phyloP scores from a whole-genome alignment of 108 stramenopile genomes.

The Fistulifera solaris region DNA sequence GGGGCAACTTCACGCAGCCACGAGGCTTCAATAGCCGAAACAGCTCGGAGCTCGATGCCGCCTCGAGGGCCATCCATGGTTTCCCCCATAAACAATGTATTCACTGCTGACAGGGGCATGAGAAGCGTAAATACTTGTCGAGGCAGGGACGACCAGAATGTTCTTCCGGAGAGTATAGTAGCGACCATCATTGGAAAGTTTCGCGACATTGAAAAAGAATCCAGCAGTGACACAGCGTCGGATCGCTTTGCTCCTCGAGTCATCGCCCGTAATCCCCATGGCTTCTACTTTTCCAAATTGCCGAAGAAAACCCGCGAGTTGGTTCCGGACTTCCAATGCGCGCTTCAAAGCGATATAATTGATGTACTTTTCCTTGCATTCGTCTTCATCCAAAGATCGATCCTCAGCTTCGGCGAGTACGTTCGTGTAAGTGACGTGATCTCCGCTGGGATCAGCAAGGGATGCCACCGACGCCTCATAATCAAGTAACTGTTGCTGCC shows the following conservation, averaged over 20 bases:
- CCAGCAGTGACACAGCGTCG: slow-evolving; percentile 85
- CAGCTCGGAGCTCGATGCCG: slow-evolving; percentile 75
- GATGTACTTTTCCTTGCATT: slow-evolving; percentile 77
- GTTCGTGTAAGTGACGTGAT: slow-evolving; percentile 88
- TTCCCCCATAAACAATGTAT: slow-evolving; percentile 72
- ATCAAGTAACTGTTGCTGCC: slow-evolving; percentile 50
- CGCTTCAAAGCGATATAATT: slow-evolving; percentile 61
- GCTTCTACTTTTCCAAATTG: slow-evolving; percentile 32
- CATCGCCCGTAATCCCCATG: slow-evolving; percentile 30
- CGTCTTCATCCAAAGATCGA: slow-evolving; percentile 44
- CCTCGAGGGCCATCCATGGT: slow-evolving; percentile 72
- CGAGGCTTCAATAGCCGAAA: slow-evolving; percentile 79
- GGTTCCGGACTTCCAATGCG: slow-evolving; percentile 63
- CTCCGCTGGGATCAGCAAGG: slow-evolving; percentile 73
- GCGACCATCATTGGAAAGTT: slow-evolving; percentile 82
- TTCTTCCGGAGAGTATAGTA: slow-evolving; percentile 87
- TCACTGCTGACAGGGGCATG: slow-evolving; percentile 47
- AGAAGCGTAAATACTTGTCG: slow-evolving; percentile 55
- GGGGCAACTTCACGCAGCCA: slow-evolving; percentile 98
- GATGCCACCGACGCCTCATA: slow-evolving; percentile 80
- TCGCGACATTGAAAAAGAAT: slow-evolving; percentile 91
- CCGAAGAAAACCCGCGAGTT: slow-evolving; percentile 60
- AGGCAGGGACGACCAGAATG: slow-evolving; percentile 52
- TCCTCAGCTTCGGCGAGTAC: slow-evolving; percentile 63
- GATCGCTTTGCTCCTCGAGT: slow-evolving; percentile 50